Base-by-base conservation (phyloP, 169 alveolate species). In the Hammondia hammondi region DNA sequence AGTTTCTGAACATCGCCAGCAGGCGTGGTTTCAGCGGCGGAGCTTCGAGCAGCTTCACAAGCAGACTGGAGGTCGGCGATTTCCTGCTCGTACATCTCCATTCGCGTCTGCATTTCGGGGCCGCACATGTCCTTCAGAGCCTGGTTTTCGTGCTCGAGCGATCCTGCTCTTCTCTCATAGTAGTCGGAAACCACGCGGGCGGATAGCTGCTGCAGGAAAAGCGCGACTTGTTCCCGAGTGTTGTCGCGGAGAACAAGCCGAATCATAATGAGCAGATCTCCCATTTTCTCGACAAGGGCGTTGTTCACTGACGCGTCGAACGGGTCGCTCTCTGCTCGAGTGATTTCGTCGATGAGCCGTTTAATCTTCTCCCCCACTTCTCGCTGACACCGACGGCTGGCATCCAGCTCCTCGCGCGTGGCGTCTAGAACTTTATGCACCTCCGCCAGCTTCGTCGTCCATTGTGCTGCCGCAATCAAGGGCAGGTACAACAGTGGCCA, bases 51-150 rank as follows among this genome's bases (percentile, higher is more conserved):
- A 21, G 57, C 90, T 52, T 45, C 70, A 37, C 57, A 17, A 9
- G 90, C 90, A 4, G 61, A 27, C 43, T 82, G 90, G 19, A 82
- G 90, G 12, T 82, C 90, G 61, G 90, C 57, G 35, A 82, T 82
- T n/a, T 82, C 90, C 35, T 82, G 12, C 70, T 82, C 90, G 72
- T 82, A 82, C 43, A 48, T 45, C 21, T 21, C 72, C 19, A 82
- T 10, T 12, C 61, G 90, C 72, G 52, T 12, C 19, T 82, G 90
- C 72, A 27, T 27, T 27, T 45, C 90, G 9, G 90, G 57, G 4
- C 90, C 90, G 90, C 90, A 82, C 39, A 35, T 70, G 71, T 82
- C 90, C 70, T 82, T 82, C 90, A 82, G 90, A 14, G 29, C 90
- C 70, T 17, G 61, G 90, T 82, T 82, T 43, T 82, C 90, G 57